Percentiles rank a stretch among this genome's conserved stretches.
These are phyloP conservation scores for Penicillium psychrofluorescens DNA, from an alignment of 495 filamentous ascomycete genomes.

Conservation along the genomic window DNA sequence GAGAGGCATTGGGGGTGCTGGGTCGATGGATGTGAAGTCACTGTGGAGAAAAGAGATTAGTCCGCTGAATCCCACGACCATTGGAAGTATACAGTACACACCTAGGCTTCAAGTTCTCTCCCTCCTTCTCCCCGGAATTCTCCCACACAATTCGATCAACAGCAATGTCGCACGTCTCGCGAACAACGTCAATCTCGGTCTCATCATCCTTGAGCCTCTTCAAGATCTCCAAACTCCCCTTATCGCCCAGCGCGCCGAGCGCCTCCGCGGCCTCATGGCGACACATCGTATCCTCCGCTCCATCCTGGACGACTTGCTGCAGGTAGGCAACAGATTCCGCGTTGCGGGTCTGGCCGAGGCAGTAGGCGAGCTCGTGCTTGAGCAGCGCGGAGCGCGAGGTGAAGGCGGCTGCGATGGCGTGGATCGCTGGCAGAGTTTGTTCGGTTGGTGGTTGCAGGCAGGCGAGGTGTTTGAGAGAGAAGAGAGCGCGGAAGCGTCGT, in stretches of 20 bases:
- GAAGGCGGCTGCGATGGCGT: constrained; percentile 89
- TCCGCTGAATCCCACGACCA: constrained; percentile 1
- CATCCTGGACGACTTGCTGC: constrained; percentile 67
- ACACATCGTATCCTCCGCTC: constrained; percentile 84
- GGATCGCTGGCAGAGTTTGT: constrained; percentile 66
- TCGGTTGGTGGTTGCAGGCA: constrained; percentile 53
- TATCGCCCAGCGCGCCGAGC: constrained; percentile 77
- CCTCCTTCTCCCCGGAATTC: constrained; percentile 60
- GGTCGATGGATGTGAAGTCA: constrained; percentile 92
- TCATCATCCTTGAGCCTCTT: constrained; percentile 61
- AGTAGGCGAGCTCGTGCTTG: constrained; percentile 96
- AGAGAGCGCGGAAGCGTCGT: constrained; percentile 90
- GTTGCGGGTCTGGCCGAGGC: constrained; percentile 84
- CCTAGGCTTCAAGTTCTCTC: constrained; percentile 74
- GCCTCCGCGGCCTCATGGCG: constrained; percentile 96
- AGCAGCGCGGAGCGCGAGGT: constrained; percentile 75
- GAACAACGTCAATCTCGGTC: constrained; percentile 69
- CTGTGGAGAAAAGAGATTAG: constrained; percentile 35
- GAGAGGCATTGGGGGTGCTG: constrained; percentile 79
- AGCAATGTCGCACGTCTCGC: constrained; percentile 94
- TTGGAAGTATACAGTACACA: constrained; percentile 23
- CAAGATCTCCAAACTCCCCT: constrained; percentile 62
- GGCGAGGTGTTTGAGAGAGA: constrained; percentile 92
- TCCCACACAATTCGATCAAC: constrained; percentile 93
- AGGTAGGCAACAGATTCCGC: constrained; percentile 65